Evolutionary conservation across 2,329 filamentous ascomycete species (phyloP).

Genomic region (Fusarium agapanthi): DNA sequence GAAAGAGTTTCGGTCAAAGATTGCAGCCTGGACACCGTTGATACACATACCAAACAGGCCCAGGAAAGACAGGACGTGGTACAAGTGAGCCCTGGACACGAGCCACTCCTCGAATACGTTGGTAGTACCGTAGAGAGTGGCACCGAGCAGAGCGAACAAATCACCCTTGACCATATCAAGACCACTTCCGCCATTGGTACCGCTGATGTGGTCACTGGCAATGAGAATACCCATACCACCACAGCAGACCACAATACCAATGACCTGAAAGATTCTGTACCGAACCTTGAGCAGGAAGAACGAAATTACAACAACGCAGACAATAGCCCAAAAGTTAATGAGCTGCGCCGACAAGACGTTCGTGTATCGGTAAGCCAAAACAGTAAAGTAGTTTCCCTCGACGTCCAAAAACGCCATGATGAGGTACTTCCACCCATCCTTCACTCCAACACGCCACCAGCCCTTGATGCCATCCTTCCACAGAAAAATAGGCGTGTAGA

Average conservation of each 20-base stretch:
- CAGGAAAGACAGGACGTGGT: constrained; percentile 92
- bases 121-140: constrained; percentile 87
- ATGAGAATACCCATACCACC: constrained; percentile 90
- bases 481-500: constrained; percentile 84
- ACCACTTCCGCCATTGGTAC: constrained; percentile 72
- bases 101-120: constrained; percentile 97
- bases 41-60: constrained; percentile 89
- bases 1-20: constrained; percentile 87
- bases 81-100: constrained; percentile 84
- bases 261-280: constrained; percentile 86
- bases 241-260: constrained; percentile 89
- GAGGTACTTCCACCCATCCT: constrained; percentile 91
- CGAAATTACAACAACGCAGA: constrained; percentile 86
- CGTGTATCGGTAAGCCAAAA: constrained; percentile 91
- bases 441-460: constrained; percentile 69
- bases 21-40: constrained; percentile 88
- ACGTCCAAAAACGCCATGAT: constrained; percentile 94
- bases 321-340: constrained; percentile 99
- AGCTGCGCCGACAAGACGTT: constrained; percentile 93
- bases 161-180: constrained; percentile 88
- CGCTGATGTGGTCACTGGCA: constrained; percentile 85
- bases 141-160: constrained; percentile 87
- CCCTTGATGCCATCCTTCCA: constrained; percentile 80
- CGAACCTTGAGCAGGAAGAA: constrained; percentile 85
- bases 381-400: constrained; percentile 97